A percentile compares a stretch with the other conserved stretches of the same genome.
Evolutionary conservation across 768 basidiomycete species (phyloP).

Genomic region (Lactarius hengduanensis): DNA sequence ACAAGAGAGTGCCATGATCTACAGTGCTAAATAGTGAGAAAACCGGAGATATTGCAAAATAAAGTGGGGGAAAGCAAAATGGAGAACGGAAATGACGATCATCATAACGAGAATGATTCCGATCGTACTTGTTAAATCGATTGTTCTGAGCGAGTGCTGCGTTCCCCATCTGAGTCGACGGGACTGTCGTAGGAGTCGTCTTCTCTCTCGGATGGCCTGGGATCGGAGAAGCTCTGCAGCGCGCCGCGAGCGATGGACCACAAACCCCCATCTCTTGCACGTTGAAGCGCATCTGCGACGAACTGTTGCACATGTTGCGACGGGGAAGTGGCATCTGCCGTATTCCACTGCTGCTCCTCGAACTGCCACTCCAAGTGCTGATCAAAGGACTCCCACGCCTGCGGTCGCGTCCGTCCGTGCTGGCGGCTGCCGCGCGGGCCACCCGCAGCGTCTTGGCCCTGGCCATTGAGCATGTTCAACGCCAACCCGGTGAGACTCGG

Average conservation of each 20-base stretch:
- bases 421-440: slow-evolving; percentile 27
- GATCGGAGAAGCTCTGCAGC: slow-evolving; percentile 6
- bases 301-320: slow-evolving; percentile 45
- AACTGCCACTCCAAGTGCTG: slow-evolving; percentile 61
- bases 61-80: neutral
- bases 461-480: slow-evolving; percentile 33
- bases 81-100: neutral
- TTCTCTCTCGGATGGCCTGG: neutral
- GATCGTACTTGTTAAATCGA: neutral
- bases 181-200: neutral
- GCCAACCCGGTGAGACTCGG: slow-evolving; percentile 44
- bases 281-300: slow-evolving; percentile 44
- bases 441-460: neutral
- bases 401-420: slow-evolving; percentile 36
- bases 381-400: slow-evolving; percentile 68
- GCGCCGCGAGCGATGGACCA: slow-evolving; percentile 20
- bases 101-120: neutral
- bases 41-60: neutral
- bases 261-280: slow-evolving; percentile 20
- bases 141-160: neutral
- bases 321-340: slow-evolving; percentile 32
- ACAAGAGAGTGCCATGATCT: slow-evolving; percentile 20
- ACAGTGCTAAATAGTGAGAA: slow-evolving; percentile 22
- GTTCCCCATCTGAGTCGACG: neutral
- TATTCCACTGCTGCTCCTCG: slow-evolving; percentile 30